Evolutionary conservation across 768 basidiomycete genomes (phyloP).

Genomic region (Tephrocybe sp.): DNA sequence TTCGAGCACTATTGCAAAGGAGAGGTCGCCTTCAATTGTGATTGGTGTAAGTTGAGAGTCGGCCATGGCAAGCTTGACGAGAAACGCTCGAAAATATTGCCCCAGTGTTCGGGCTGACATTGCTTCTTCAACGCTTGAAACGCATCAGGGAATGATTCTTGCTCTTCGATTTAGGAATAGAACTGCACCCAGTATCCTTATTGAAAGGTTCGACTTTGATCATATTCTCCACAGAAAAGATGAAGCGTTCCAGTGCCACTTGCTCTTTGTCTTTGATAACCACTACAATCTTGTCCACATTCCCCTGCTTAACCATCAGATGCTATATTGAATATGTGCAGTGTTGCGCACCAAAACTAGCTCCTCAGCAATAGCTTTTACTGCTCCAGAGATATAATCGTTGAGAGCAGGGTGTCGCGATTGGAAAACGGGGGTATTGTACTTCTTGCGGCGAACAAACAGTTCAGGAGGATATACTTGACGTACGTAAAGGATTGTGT

Average conservation of each 20-base stretch:
- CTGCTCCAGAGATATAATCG: slow-evolving; percentile 86
- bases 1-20: slow-evolving; percentile 84
- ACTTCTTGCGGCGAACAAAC: slow-evolving; percentile 86
- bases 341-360: slow-evolving; percentile 51
- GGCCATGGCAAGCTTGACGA: slow-evolving; percentile 78
- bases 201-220: slow-evolving; percentile 68
- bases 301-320: slow-evolving; percentile 49
- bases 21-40: slow-evolving; percentile 58
- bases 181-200: slow-evolving; percentile 62
- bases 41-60: slow-evolving; percentile 69
- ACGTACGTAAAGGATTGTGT: slow-evolving; percentile 88
- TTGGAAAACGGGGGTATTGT: slow-evolving; percentile 89
- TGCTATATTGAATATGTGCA: not conserved
- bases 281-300: slow-evolving; percentile 76
- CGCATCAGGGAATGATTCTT: not conserved
- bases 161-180: not conserved
- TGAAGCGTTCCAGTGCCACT: slow-evolving; percentile 83
- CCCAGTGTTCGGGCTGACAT: slow-evolving; percentile 63
- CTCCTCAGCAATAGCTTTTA: slow-evolving; percentile 82
- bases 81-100: slow-evolving; percentile 80
- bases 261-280: slow-evolving; percentile 85
- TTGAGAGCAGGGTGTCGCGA: slow-evolving; percentile 89
- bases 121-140: slow-evolving; percentile 65
- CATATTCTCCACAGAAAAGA: slow-evolving; percentile 86
- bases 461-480: slow-evolving; percentile 88